These are phyloP conservation scores for Pseudogymnoascus sp. DNA, from an alignment of 2,329 filamentous ascomycete genomes.

Conservation along the genomic window DNA sequence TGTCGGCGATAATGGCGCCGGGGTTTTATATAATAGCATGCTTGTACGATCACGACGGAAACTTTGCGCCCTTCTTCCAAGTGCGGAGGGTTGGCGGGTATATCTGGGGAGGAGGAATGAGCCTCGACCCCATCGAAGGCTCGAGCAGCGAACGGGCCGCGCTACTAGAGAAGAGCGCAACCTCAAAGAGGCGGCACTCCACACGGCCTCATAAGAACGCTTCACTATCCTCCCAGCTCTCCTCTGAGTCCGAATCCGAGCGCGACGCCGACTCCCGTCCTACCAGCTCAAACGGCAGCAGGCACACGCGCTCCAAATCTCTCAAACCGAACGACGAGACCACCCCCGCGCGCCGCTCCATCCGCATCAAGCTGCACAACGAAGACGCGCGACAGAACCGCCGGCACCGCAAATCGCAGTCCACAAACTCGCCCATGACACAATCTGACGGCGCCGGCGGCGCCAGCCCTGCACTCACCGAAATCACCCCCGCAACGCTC, in stretches of 20 bases:
- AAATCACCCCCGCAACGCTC: slow-evolving; percentile 67
- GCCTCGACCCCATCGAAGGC: slow-evolving; percentile 27
- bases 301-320: slow-evolving; percentile 56
- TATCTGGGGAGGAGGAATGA: slow-evolving; percentile 35
- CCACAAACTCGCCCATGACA: slow-evolving; percentile 36
- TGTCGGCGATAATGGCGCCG: slow-evolving; percentile 72
- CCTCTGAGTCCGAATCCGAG: slow-evolving; percentile 59
- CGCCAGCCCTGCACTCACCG: slow-evolving; percentile 30
- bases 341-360: slow-evolving; percentile 66
- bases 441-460: slow-evolving; percentile 34
- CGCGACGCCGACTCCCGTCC: slow-evolving; percentile 25
- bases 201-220: background rate
- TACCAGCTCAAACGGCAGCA: slow-evolving; percentile 31
- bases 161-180: background rate
- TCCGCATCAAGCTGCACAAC: slow-evolving; percentile 81
- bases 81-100: slow-evolving; percentile 51
- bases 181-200: background rate
- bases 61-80: slow-evolving; percentile 71
- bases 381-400: slow-evolving; percentile 69
- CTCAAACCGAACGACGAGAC: slow-evolving; percentile 47
- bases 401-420: slow-evolving; percentile 58
- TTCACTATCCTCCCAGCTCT: slow-evolving; percentile 51
- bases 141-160: background rate
- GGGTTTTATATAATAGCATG: slow-evolving; percentile 75
- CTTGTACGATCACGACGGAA: slow-evolving; percentile 73